phyloP scores from a whole-genome alignment of 805 yeast genomes.

The Lipomyces lipofer region DNA sequence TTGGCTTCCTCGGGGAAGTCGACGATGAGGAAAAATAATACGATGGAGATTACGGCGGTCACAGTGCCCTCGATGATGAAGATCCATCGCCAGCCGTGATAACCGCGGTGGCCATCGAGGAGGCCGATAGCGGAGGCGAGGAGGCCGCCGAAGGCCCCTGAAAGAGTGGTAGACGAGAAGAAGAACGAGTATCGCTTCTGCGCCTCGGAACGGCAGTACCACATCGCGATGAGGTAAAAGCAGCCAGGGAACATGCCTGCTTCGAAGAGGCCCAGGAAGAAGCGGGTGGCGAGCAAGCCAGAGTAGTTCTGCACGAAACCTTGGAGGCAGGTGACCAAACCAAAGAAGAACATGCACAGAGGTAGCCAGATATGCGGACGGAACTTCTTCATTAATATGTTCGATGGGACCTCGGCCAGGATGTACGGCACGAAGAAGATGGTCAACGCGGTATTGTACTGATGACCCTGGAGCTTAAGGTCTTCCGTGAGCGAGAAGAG shows the following conservation, averaged over 20 bases:
- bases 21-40: constrained; percentile 52
- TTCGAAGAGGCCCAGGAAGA: constrained; percentile 67
- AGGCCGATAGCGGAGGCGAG: constrained; percentile 65
- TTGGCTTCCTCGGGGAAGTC: constrained; percentile 73
- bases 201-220: constrained; percentile 63
- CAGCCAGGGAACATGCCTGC: constrained; percentile 75
- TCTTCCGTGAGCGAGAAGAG: constrained; percentile 65
- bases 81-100: constrained; percentile 57
- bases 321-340: constrained; percentile 62
- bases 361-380: constrained; percentile 68
- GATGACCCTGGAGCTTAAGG: constrained; percentile 54
- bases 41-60: constrained; percentile 41
- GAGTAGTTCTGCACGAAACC: constrained; percentile 63
- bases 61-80: constrained; percentile 53
- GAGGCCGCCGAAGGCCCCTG: constrained; percentile 79
- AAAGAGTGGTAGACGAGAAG: constrained; percentile 69
- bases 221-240: constrained; percentile 66
- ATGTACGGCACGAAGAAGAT: constrained; percentile 73
- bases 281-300: constrained; percentile 60
- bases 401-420: constrained; percentile 57
- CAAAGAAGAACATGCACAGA: constrained; percentile 60
- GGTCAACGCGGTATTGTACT: constrained; percentile 65
- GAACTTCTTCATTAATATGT: constrained; percentile 57
- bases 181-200: constrained; percentile 69
- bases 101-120: constrained; percentile 48